Evolutionary conservation across 257 asterid species (phyloP).

Genomic region (Solanum clarkiae): DNA sequence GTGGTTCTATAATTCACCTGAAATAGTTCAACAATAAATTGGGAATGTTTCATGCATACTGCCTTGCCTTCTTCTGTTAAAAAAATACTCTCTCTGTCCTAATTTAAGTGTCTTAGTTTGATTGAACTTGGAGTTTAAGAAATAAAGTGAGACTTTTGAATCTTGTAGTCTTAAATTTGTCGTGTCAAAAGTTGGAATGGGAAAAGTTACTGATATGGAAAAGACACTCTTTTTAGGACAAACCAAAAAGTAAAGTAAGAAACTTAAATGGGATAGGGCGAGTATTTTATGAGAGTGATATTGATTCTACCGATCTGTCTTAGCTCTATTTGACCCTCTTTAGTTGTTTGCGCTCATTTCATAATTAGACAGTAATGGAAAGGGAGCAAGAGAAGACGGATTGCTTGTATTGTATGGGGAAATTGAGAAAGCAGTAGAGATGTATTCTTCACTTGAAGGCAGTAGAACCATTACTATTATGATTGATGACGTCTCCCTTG

Average conservation of each 20-base stretch:
- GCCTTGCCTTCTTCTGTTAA: background rate
- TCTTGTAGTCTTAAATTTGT: background rate
- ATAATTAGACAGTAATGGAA: conserved; percentile 29
- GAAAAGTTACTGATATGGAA: no score
- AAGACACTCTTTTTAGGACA: background rate
- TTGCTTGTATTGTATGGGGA: conserved; percentile 50
- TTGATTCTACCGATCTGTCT: background rate
- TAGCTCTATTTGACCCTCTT: background rate
- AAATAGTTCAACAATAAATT: background rate
- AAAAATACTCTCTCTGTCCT: background rate
- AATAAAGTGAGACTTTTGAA: background rate
- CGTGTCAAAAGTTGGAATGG: background rate
- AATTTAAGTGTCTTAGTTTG: background rate
- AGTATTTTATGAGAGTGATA: background rate
- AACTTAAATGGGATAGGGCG: background rate
- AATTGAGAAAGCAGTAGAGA: conserved; percentile 65
- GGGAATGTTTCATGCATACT: background rate
- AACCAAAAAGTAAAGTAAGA: background rate
- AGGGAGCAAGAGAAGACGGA: conserved; percentile 29
- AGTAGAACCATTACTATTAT: conserved; percentile 29
- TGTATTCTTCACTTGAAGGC: conserved; percentile 28
- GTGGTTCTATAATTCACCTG: background rate
- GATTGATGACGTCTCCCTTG: conserved; percentile 73
- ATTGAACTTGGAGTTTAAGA: background rate
- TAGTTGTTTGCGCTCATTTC: background rate